Evolutionary conservation across 2,329 filamentous ascomycete genomes (phyloP), one percentile per base, ranked within the genome.

Genomic region (Cercospora berteroae): DNA sequence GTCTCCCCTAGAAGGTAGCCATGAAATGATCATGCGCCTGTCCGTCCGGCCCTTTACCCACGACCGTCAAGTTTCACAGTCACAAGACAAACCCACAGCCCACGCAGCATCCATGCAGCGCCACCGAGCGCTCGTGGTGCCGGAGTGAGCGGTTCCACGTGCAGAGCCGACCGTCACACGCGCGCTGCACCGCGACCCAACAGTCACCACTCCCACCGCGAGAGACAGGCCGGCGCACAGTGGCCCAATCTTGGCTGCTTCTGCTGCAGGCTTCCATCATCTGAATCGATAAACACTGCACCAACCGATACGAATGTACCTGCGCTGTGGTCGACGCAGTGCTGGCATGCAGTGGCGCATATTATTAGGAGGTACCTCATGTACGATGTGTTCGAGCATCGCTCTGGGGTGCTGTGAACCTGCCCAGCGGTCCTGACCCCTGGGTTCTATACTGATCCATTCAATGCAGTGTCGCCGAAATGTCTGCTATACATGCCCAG

Each of bases 401-500:
- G 62, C 67, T 20, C 18, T 20, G 55, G 58, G 64, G 55, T 27
- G 57, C 27, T 56, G 60, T 50, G 44, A 60, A 36, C 59, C 33
- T 60, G 58, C 36, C 16, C 52, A n/a, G 52, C 36, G 33, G 58
- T 36, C 60, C 67, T 65, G 57, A 60, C 56, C 23, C 63, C 63
- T 57, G 56, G 63, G 60, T 60, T 42, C 58, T 72, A 72, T 25
- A 18, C 52, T 9, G 60, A 67, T 31, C 65, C 60, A 62, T 70
- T 61, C 33, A 60, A 60, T 39, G 64, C 62, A 44, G 89, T 86
- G 68, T 92, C 84, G 0, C 90, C 90, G 71, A 90, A 94, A 70
- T 84, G 87, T 73, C 83, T 86, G 4, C 90, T 88, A 83, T 93
- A 99, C 87, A 97, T 90, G 5, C 95, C 95, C 71, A 99, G 79